Evolutionary conservation across 306 rosid genomes (phyloP).

Genomic region (Oemleria cerasiformis): DNA sequence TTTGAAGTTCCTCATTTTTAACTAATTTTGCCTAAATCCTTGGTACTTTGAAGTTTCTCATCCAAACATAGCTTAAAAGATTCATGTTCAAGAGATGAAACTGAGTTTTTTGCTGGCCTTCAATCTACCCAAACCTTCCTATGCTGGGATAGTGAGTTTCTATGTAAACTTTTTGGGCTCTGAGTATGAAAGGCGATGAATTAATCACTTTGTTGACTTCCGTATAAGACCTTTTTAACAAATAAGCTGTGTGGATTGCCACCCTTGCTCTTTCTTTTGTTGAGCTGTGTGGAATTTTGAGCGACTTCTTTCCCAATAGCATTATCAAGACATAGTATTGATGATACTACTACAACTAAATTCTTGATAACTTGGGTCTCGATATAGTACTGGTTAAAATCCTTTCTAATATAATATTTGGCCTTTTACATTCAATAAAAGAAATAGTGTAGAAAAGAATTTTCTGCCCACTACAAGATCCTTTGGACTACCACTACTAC

Average conservation of each 20-base stretch:
- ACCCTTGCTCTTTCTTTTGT: not conserved
- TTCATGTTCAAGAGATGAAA: not conserved
- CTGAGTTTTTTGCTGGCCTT: not conserved
- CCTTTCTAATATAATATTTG: not conserved
- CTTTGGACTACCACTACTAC: not conserved
- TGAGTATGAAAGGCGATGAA: not conserved
- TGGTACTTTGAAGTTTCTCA: no score
- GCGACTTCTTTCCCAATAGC: not conserved
- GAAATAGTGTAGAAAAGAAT: not conserved
- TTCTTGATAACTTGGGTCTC: not conserved
- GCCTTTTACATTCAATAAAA: not conserved
- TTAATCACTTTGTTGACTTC: not conserved
- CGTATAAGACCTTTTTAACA: not conserved
- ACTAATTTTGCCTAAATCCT: no score
- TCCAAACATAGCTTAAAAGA: not conserved
- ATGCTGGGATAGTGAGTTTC: no score
- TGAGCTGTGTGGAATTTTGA: not conserved
- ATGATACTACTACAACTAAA: not conserved
- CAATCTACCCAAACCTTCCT: not conserved
- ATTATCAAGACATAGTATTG: not conserved
- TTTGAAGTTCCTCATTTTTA: no score
- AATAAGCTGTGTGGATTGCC: not conserved
- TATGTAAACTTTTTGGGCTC: not conserved
- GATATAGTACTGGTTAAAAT: not conserved
- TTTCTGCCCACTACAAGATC: not conserved